These are phyloP conservation scores for Leptographium procerum DNA, from an alignment of 2,329 filamentous ascomycete genomes.

Conservation along the genomic window DNA sequence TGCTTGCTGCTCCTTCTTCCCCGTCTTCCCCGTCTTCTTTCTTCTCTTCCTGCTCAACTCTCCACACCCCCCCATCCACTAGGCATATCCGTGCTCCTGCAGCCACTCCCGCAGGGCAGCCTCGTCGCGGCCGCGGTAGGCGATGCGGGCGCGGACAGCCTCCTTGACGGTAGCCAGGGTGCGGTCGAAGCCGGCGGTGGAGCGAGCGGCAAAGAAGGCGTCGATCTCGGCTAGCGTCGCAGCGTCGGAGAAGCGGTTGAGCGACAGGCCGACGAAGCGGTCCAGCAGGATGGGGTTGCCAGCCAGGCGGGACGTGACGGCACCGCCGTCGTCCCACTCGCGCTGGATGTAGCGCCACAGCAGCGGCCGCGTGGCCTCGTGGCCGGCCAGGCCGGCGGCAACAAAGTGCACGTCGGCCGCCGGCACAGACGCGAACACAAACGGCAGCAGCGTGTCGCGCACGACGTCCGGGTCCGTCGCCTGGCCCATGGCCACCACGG, in stretches of 20 bases:
- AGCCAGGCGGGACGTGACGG: constrained; percentile 55
- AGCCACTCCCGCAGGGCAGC: constrained; percentile 51
- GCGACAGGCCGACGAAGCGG: constrained; percentile 67
- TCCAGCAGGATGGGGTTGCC: constrained; percentile 81
- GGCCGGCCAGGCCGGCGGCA: constrained; percentile 59
- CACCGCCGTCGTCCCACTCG: constrained; percentile 55
- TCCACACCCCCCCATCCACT: too few relatives aligned
- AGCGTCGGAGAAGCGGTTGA: constrained; percentile 67
- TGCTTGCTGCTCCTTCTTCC: too few relatives aligned
- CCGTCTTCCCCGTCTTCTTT: too few relatives aligned
- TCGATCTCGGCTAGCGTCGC: constrained; percentile 65
- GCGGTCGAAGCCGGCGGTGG: constrained; percentile 76
- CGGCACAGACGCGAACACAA: constrained; percentile 65
- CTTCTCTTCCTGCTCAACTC: too few relatives aligned
- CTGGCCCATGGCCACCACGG: constrained; percentile 63
- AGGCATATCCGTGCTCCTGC: constrained; percentile 4
- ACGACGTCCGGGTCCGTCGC: constrained; percentile 60
- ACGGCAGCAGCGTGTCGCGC: constrained; percentile 54
- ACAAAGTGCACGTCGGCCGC: constrained; percentile 81
- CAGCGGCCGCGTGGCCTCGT: constrained; percentile 58
- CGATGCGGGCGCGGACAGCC: constrained; percentile 70
- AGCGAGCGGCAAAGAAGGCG: constrained; percentile 74
- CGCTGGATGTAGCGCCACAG: constrained; percentile 80
- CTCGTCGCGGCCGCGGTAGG: constrained; percentile 70
- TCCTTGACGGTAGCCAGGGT: constrained; percentile 78